Evolutionary conservation across 1,284 basidiomycete genomes (phyloP).

Genomic region (Sporisorium reilianum): DNA sequence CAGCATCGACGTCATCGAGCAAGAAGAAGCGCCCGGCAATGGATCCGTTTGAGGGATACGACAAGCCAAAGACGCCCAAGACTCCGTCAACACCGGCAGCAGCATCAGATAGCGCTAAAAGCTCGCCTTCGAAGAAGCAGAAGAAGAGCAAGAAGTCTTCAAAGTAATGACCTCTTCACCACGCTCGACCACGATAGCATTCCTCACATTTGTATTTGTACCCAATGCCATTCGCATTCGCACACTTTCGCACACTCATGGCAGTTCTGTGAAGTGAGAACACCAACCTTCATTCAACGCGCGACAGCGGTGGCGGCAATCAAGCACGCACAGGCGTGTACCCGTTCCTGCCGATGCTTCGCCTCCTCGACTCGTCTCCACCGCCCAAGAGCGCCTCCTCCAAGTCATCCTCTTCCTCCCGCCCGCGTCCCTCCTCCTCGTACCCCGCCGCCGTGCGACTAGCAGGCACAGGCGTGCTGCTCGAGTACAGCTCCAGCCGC

Average conservation of each 20-base stretch:
- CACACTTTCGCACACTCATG: neutral
- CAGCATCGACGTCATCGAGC: constrained; percentile 7
- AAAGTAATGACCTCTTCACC: constrained; percentile 9
- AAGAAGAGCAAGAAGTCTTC: constrained; percentile 36
- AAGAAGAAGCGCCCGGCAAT: constrained; percentile 48
- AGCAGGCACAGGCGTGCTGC: constrained; percentile 21
- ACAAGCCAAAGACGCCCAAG: constrained; percentile 42
- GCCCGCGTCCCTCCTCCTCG: constrained; percentile 1
- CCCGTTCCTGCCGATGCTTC: constrained; percentile 32
- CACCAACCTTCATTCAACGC: neutral
- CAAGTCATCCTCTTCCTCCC: constrained; percentile 28
- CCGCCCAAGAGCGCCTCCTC: constrained; percentile 36
- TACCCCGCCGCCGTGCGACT: constrained; percentile 10
- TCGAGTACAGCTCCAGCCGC: constrained; percentile 25
- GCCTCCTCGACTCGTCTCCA: constrained; percentile 13
- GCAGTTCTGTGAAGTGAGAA: constrained; percentile 1
- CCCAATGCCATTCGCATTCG: constrained; percentile 16
- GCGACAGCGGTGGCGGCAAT: neutral
- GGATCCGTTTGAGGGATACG: constrained; percentile 54
- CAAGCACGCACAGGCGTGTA: constrained; percentile 29
- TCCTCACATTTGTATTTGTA: constrained; percentile 32
- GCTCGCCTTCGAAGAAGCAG: constrained; percentile 31
- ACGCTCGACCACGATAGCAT: neutral
- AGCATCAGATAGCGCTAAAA: constrained; percentile 18
- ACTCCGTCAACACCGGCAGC: constrained; percentile 8